Evolutionary conservation across 2,329 filamentous ascomycete genomes (phyloP).

Genomic region (Clathrospora elynae): DNA sequence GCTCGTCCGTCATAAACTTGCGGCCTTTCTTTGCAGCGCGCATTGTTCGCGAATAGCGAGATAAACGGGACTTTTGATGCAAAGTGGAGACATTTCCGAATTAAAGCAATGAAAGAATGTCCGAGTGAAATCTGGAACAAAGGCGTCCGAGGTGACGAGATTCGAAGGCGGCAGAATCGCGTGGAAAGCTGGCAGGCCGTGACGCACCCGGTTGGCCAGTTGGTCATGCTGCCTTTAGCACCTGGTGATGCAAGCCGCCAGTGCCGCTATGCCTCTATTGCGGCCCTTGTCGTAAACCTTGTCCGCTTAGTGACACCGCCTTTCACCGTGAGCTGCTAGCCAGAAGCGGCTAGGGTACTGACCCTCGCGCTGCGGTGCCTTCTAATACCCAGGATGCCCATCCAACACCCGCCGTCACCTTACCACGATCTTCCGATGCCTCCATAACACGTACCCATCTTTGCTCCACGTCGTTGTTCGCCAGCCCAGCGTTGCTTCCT

Average conservation of each 20-base stretch:
- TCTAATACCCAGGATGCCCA: constrained; percentile 23
- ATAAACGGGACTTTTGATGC: background rate
- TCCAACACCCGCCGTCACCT: constrained; percentile 31
- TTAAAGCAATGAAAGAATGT: constrained; percentile 1
- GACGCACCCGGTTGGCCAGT: constrained; percentile 15
- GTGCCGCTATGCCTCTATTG: constrained; percentile 4
- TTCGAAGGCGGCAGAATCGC: constrained; percentile 18
- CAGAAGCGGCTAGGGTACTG: constrained; percentile 13
- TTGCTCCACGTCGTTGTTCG: constrained; percentile 32
- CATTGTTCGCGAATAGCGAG: background rate
- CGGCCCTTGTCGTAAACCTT: constrained; percentile 14
- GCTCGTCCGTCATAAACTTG: background rate
- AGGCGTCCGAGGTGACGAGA: background rate
- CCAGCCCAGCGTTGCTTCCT: constrained; percentile 34
- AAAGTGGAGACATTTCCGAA: constrained; percentile 1
- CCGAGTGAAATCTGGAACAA: too few species aligned
- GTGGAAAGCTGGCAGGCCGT: constrained; percentile 24
- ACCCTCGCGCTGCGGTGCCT: constrained; percentile 11
- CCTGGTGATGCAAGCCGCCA: constrained; percentile 17
- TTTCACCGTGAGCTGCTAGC: constrained; percentile 3
- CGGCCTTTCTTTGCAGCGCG: background rate
- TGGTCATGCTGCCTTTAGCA: constrained; percentile 20
- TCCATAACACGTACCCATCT: constrained; percentile 34
- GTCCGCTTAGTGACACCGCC: constrained; percentile 26
- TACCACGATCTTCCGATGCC: constrained; percentile 35